Evolutionary conservation across 1,284 basidiomycete genomes (phyloP), one percentile per base, ranked within the genome.

Genomic region (Pulchroboletus neoregius): DNA sequence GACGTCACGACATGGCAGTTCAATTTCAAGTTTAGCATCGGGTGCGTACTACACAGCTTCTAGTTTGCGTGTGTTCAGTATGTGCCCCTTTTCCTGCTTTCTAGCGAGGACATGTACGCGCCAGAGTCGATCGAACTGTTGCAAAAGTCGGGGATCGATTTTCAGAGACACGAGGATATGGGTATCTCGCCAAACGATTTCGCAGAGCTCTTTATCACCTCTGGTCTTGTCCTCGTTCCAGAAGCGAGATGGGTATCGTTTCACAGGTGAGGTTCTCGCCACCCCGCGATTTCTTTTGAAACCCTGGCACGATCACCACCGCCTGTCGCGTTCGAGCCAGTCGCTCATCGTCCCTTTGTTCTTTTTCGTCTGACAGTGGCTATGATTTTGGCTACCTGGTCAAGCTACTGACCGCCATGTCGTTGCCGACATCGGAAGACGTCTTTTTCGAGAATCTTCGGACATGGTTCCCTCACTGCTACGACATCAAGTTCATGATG

Each of bases 341-440:
- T 42, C 39, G 32, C 49, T 58, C 43, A 55, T 46, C 13, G 16
- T 41, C 30, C 2, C 39, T 36, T 32, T 36, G 16, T 49, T 42
- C 30, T 23, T 16, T 39, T 39, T 43, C 32, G 39, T 43, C 16
- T 30, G 38, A 43, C 66, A 97, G 94, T 65, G 96, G 95, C 26
- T 99, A 99, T 70, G 95, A 99, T 69, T 99, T 99, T 71, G 95
- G 96, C 16, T 99, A 99, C 67, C 87, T 99, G 58, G 84, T 99
- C 68, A 96, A 96, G 68, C 80, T 98, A 42, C 79, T 99, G 40
- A 97, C 94, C 1, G 87, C 83, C 55, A 76, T 86, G 60, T 89
- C 92, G 35, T 71, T 99, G 52, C 96, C 96, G 3, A 81, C 86
- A 23, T 84, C 84, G 20, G 96, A 99, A 71, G 84, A 89, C 53